Evolutionary conservation across 2,329 filamentous ascomycete species (phyloP).

Genomic region (Fusarium multiceps): DNA sequence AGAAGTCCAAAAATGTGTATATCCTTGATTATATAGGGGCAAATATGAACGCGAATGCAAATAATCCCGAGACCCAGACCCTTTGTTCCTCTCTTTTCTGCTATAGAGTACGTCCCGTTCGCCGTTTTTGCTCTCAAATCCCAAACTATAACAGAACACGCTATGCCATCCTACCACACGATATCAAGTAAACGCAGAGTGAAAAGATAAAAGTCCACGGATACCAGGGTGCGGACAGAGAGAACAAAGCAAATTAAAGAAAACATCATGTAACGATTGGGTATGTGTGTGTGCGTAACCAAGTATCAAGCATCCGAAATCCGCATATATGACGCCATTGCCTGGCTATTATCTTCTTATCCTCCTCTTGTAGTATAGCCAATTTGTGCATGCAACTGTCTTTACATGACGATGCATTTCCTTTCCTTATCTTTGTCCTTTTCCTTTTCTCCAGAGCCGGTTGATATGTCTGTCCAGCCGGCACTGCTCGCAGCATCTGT

Average conservation of each 20-base stretch:
- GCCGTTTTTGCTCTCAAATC: conserved; percentile 32
- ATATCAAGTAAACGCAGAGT: conserved; percentile 29
- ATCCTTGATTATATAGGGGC: conserved; percentile 1
- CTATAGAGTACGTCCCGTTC: conserved; percentile 10
- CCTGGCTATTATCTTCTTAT: conserved; percentile 17
- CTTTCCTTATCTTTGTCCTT: conserved; percentile 58
- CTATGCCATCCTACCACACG: conserved; percentile 31
- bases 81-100: conserved; percentile 1
- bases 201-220: conserved; percentile 15
- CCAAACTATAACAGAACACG: conserved; percentile 19
- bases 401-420: conserved; percentile 66
- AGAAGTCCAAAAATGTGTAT: background rate
- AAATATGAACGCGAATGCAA: background rate
- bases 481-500: conserved; percentile 57
- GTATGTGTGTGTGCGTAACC: conserved; percentile 39
- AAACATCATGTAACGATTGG: conserved; percentile 23
- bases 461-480: conserved; percentile 66
- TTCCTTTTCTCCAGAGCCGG: conserved; percentile 42
- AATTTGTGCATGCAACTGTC: conserved; percentile 2
- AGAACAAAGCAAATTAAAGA: conserved; percentile 13
- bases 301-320: conserved; percentile 9
- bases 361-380: background rate
- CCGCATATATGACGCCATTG: conserved; percentile 5
- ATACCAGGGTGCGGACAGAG: background rate
- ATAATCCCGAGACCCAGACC: background rate